Evolutionary conservation across 2,329 filamentous ascomycete genomes (phyloP).

Genomic region (Xylariaceae sp.): DNA sequence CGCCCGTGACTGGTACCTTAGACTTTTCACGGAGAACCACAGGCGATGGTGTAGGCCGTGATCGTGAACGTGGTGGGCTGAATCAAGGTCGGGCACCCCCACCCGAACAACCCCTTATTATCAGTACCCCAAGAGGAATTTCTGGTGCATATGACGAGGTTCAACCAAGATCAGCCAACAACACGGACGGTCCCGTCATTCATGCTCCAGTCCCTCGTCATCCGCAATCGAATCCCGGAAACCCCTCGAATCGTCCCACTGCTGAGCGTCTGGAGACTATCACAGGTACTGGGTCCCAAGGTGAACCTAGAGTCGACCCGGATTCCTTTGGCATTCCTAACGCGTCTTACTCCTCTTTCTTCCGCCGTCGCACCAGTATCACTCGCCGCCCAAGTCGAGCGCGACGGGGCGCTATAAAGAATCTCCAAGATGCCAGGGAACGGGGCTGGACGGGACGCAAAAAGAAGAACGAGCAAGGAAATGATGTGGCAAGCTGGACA

Average conservation of each 20-base stretch:
- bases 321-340: not conserved
- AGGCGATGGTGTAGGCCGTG: constrained; percentile 31
- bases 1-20: constrained; percentile 41
- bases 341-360: constrained; percentile 34
- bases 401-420: constrained; percentile 56
- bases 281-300: constrained; percentile 35
- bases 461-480: constrained; percentile 34
- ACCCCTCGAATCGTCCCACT: constrained; percentile 39
- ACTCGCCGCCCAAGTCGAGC: constrained; percentile 50
- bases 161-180: constrained; percentile 30
- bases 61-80: constrained; percentile 21
- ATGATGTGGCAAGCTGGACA: constrained; percentile 46
- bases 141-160: constrained; percentile 48
- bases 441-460: constrained; percentile 48
- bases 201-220: constrained; percentile 50
- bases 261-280: constrained; percentile 53
- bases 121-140: constrained; percentile 54
- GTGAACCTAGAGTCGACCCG: constrained; percentile 9
- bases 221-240: constrained; percentile 37
- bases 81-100: constrained; percentile 27
- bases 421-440: constrained; percentile 56
- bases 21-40: constrained; percentile 39
- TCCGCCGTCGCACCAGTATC: constrained; percentile 40
- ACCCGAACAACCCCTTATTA: constrained; percentile 53
- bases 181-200: constrained; percentile 41